Conservation (phyloP, 139 green algal genomes). For the Eudorina sp. region DNA sequence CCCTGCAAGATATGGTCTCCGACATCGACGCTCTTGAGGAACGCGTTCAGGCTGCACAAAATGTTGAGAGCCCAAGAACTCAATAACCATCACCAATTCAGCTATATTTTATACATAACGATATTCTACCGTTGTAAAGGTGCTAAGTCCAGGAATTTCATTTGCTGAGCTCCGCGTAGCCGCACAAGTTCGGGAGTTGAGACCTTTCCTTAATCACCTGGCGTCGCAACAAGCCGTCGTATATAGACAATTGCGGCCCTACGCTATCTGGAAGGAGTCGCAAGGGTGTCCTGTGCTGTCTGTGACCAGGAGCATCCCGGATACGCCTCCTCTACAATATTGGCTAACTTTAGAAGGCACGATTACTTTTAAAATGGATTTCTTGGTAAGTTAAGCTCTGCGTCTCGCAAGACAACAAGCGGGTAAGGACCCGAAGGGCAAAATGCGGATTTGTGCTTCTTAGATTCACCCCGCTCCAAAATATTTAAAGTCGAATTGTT, state of each 20-base stretch:
- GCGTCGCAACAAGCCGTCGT: background rate
- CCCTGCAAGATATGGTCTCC: conserved; percentile 92
- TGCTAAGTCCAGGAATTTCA: conserved; percentile 43
- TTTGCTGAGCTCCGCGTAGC: background rate
- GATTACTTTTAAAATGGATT: too few relatives aligned
- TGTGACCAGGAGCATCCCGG: conserved; percentile 1
- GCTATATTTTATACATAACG: background rate
- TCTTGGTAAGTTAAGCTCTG: too few relatives aligned
- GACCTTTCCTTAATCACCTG: too few relatives aligned
- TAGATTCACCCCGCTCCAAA: too few relatives aligned
- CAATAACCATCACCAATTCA: background rate
- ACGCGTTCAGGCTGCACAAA: conserved; percentile 83
- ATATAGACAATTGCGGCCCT: background rate
- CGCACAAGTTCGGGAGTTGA: background rate
- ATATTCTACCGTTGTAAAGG: conserved; percentile 31
- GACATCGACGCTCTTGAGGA: conserved; percentile 92
- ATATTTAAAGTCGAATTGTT: too few relatives aligned
- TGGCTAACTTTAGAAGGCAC: too few relatives aligned
- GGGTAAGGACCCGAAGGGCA: too few relatives aligned
- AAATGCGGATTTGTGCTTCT: too few relatives aligned
- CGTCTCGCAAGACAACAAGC: too few relatives aligned
- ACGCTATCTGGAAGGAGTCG: conserved; percentile 35
- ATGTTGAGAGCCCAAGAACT: too few relatives aligned
- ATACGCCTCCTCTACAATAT: too few relatives aligned
- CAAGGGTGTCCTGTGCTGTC: background rate